A percentile compares a stretch with the other conserved stretches of the same genome.
Conservation (phyloP, 148 eudicot species). For the Vaccinium myrtillus region DNA sequence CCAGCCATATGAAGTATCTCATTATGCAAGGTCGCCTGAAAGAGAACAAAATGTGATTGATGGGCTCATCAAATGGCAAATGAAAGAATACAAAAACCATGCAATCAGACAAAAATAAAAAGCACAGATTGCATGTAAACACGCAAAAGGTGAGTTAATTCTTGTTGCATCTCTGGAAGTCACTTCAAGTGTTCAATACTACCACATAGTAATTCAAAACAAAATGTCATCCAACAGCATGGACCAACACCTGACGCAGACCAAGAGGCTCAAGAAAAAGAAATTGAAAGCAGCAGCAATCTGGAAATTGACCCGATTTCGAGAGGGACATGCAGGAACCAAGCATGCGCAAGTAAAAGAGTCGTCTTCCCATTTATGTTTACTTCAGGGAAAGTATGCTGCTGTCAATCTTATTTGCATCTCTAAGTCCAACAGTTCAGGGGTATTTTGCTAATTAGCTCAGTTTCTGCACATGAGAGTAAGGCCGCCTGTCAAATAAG, state of each 20-base stretch:
- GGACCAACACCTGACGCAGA: neutral
- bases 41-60: slow-evolving; percentile 15
- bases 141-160: neutral
- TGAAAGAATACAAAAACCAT: neutral
- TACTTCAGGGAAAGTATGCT: neutral
- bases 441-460: neutral
- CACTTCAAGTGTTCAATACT: slow-evolving; percentile 5
- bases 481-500: neutral
- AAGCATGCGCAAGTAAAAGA: neutral
- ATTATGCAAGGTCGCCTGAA: slow-evolving; percentile 82
- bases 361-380: neutral
- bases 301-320: neutral
- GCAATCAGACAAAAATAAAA: neutral
- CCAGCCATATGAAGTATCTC: slow-evolving; percentile 92
- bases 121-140: neutral
- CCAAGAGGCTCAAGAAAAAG: neutral
- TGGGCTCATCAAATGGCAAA: neutral
- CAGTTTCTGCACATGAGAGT: neutral
- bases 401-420: neutral
- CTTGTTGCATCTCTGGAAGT: neutral
- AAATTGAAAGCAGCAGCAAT: neutral
- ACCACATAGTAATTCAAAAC: neutral
- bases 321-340: neutral
- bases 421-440: neutral
- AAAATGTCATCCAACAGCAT: neutral